Evolutionary conservation across 768 basidiomycete genomes (phyloP), one percentile per base, ranked within the genome.

Genomic region (Pleurotus djamor): DNA sequence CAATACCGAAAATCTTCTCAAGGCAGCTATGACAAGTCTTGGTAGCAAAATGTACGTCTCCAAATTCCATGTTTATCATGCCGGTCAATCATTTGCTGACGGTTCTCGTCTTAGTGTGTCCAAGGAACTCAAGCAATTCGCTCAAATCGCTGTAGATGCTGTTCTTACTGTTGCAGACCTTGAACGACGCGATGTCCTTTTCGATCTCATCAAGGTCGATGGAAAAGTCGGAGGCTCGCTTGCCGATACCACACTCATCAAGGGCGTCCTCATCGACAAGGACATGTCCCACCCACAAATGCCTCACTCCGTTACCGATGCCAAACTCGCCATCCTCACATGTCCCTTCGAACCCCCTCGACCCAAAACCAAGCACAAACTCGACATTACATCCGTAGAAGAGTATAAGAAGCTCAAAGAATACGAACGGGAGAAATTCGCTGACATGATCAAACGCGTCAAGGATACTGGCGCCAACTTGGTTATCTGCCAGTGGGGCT

Each of bases 401-500:
- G 97, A 98, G 76, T 99, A 90, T 81, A 93, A 92, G 72, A 96
- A 94, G 70, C 82, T 99, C 63, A 84, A 93, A 61, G 89, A 87
- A 59, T 99, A 99, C 67, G 97, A 99, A 78, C 91, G 91, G 77
- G 88, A 92, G 71, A 99, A 97, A 76, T 99, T 99, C 67, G 80
- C 84, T 63, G 90, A 94, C 69, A 99, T 99, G 97, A 98, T 99
- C 74, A 89, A 91, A 74, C 79, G 86, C 71, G 96, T 98, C 59
- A 96, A 98, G 73, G 89, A 96, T 66, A 91, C 96, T 13, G 97
- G 97, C 38, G 96, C 97, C 12, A 99, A 99, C 74, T 76, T 99
- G 60, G 97, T 99, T 64, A 98, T 99, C 66, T 99, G 97, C 74
- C 97, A 99, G 71, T 99, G 97, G 97, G 97, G 97, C 61, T 99